phyloP scores from a whole-genome alignment of 805 yeast genomes.

The Kodamaea laetipori region DNA sequence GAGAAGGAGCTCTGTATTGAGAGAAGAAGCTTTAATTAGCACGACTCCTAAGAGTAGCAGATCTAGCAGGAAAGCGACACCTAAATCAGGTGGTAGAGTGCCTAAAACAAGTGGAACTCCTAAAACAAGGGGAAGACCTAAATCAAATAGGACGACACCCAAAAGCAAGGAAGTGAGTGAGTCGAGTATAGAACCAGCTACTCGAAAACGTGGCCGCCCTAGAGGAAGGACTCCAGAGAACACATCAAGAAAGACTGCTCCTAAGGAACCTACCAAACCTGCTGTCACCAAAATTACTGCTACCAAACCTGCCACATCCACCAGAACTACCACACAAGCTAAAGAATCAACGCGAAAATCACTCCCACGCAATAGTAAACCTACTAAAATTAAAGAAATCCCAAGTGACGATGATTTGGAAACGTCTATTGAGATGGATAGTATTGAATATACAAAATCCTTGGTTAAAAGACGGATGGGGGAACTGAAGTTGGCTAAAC shows the following conservation, averaged over 20 bases:
- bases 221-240: not conserved
- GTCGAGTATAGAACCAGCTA: conserved; percentile 4
- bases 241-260: too few relatives aligned
- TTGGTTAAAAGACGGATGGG: conserved; percentile 11
- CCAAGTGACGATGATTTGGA: conserved; percentile 14
- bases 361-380: conserved; percentile 11
- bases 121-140: too few relatives aligned
- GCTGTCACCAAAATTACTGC: too few relatives aligned
- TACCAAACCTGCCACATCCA: too few relatives aligned
- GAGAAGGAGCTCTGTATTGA: conserved; percentile 8
- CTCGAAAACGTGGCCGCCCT: not conserved
- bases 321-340: too few relatives aligned
- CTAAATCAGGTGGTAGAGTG: not conserved
- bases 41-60: not conserved
- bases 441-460: conserved; percentile 14
- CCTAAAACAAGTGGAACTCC: too few relatives aligned
- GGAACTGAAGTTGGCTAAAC: conserved; percentile 1
- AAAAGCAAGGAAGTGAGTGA: not conserved
- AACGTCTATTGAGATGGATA: conserved; percentile 10
- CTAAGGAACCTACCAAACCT: too few relatives aligned
- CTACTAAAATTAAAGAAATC: conserved; percentile 9
- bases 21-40: not conserved
- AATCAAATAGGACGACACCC: not conserved
- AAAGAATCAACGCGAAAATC: not conserved
- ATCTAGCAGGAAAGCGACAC: not conserved